Percentiles rank a stretch among this genome's conserved stretches.
These are phyloP conservation scores for Dactylella cylindrospora DNA, from an alignment of 2,329 filamentous ascomycete species.

Conservation along the genomic window DNA sequence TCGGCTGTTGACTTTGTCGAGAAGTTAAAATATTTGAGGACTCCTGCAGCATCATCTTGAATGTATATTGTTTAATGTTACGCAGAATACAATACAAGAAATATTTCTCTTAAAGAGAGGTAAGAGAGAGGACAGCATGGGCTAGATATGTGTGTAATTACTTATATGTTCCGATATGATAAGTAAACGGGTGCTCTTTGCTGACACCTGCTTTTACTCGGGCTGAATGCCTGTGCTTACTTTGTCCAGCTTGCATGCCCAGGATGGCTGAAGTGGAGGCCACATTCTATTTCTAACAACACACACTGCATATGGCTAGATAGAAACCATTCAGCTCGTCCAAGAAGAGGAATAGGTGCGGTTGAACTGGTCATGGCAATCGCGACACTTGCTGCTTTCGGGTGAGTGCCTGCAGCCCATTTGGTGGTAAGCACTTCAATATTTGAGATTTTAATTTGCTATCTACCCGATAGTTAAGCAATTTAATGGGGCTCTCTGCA, in stretches of 20 bases:
- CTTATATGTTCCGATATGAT: no score
- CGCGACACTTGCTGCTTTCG: no score
- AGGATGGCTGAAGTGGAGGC: conserved; percentile 1
- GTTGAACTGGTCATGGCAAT: no score
- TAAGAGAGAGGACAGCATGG: no score
- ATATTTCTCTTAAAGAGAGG: no score
- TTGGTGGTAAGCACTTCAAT: no score
- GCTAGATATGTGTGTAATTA: no score
- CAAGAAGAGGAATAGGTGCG: conserved; percentile 4
- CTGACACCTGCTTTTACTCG: conserved; percentile 35
- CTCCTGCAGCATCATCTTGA: conserved; percentile 22
- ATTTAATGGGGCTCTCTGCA: no score
- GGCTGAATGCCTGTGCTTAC: conserved; percentile 18
- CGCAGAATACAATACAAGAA: not conserved
- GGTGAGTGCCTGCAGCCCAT: no score
- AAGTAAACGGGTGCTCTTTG: conserved; percentile 6
- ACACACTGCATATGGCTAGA: conserved; percentile 1
- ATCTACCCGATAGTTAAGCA: no score
- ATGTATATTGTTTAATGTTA: not conserved
- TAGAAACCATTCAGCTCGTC: no score
- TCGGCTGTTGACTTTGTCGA: conserved; percentile 6
- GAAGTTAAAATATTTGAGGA: conserved; percentile 15
- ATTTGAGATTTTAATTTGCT: no score
- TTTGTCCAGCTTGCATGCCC: conserved; percentile 19
- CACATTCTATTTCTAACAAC: conserved; percentile 29